Base-by-base conservation (phyloP, 2,329 filamentous ascomycete genomes). In the Colletotrichum abscissum region DNA sequence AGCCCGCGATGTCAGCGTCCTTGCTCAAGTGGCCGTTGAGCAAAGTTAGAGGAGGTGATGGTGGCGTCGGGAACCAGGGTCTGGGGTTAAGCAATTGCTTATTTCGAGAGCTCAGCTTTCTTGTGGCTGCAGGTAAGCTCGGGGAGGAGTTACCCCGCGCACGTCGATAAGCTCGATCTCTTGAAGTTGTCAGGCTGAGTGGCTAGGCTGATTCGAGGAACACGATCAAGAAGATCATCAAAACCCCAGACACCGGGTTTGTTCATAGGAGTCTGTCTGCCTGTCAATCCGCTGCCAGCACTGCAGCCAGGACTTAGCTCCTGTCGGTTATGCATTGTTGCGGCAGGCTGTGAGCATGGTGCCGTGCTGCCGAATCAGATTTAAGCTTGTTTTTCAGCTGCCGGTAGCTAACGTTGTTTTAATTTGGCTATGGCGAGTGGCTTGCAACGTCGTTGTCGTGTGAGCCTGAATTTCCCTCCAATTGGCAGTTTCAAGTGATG, bases 11-110 rank as follows among this genome's bases (percentile, higher is more conserved):
- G 5, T 14, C 19, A 22, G 11, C 16, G 12, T 7, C 24, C 24
- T 12, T n/a, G 33, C 22, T 19, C 42, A 24, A 66, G 24, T 58
- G 63, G 63, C 19, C 38, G 30, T 8, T 22, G 35, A 19, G 54
- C 19, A 22, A 30, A 9, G 8, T 38, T 24, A 54, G 4, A 57
- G 59, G 22, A 33, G 22, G 54, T 52, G 42, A 46, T 30, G 28
- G 56, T 70, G 62, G 68, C 68, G 62, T 67, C 46, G 19, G 5
- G 1, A 33, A 28, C 68, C 2, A 22, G 68, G 68, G 30, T 56
- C 68, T 5, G n/a, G 62, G 56, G 56, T 67, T 24, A n/a, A 60
- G 22, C 16, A 24, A 22, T 67, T 70, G 30, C 68, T 70, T 70
- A 33, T 62, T 67, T 14, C 28, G 55, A n/a, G 12, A 8, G 16